Percentiles rank a stretch among this genome's conserved stretches.
phyloP scores from a whole-genome alignment of 108 stramenopile genomes.

The Ochromonas danica region DNA sequence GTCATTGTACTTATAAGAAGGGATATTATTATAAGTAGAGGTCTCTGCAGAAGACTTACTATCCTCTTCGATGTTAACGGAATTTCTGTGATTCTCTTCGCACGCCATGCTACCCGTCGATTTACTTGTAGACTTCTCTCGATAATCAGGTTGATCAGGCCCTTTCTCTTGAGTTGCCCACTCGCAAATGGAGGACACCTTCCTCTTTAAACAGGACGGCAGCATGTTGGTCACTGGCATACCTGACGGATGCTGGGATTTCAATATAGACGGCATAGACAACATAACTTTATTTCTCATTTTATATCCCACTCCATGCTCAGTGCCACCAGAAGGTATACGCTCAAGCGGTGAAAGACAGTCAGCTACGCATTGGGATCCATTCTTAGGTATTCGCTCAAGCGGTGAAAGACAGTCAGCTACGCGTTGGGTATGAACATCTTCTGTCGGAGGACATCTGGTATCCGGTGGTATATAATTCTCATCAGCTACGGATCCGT shows the following conservation, averaged over 20 bases:
- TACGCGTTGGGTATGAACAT: slow-evolving; percentile 15
- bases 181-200: slow-evolving; percentile 13
- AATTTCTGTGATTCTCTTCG: slow-evolving; percentile 16
- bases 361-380: slow-evolving; percentile 13
- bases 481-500: slow-evolving; percentile 13
- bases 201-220: slow-evolving; percentile 14
- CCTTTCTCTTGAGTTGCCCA: slow-evolving; percentile 14
- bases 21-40: slow-evolving; percentile 17
- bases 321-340: slow-evolving; percentile 14
- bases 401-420: slow-evolving; percentile 13
- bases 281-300: background rate
- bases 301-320: slow-evolving; percentile 15
- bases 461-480: slow-evolving; percentile 16
- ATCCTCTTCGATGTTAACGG: slow-evolving; percentile 15
- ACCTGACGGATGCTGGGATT: slow-evolving; percentile 13
- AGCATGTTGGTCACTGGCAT: slow-evolving; percentile 14
- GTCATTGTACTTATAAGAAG: slow-evolving; percentile 17
- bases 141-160: slow-evolving; percentile 15
- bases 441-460: slow-evolving; percentile 13
- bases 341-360: slow-evolving; percentile 13
- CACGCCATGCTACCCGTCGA: slow-evolving; percentile 12
- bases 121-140: slow-evolving; percentile 16
- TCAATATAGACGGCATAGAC: slow-evolving; percentile 2
- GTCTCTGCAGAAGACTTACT: slow-evolving; percentile 15
- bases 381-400: slow-evolving; percentile 15